Base-by-base conservation (phyloP, 768 basidiomycete genomes). In the Filobasidium floriforme region DNA sequence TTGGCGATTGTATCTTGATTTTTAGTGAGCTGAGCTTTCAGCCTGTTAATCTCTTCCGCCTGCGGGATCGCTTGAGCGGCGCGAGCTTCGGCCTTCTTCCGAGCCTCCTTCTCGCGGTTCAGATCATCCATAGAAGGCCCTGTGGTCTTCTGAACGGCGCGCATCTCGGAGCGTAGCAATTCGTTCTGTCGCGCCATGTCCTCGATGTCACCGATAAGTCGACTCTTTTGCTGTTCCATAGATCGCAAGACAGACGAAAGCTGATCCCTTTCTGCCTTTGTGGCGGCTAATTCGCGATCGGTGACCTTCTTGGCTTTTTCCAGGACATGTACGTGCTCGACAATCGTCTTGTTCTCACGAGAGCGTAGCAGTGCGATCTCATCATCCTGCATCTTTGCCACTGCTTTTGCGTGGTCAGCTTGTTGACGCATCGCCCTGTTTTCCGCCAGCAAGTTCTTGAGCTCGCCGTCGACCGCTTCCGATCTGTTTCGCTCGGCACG, bases 301-400 rank as follows among this genome's bases (percentile, higher is more conserved):
- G 94, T 93, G 65, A 94, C 87, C 41, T 87, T 87, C 78, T 97
- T 98, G 18, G 94, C 94, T 75, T 93, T 90, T 76, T 97, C 92
- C 12, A 94, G 83, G 32, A 97, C 94, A 75, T 98, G 88, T 28
- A 96, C 90, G 73, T 98, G 94, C 78, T 98, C 93, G 52, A 98
- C 92, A 66, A 96, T 93, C n/a, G 90, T 96, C 81, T 93, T 97
- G 81, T 97, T 91, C 74, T 96, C 77, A 19, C 79, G 66, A 26
- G 89, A 88, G 61, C 89, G 86, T 10, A 97, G 80, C 69, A 93
- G 88, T 70, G 87, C 89, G 69, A 90, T 84, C 65, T 93, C 89
- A 85, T 87, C 88, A 71, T 96, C 90, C 59, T 88, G 85, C 9
- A 84, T 83, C n/a, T 89, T 81, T 11, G 87, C 85, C 73, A 90